Base-by-base conservation (phyloP, 2,329 filamentous ascomycete species). In the Fusarium guadeloupense region DNA sequence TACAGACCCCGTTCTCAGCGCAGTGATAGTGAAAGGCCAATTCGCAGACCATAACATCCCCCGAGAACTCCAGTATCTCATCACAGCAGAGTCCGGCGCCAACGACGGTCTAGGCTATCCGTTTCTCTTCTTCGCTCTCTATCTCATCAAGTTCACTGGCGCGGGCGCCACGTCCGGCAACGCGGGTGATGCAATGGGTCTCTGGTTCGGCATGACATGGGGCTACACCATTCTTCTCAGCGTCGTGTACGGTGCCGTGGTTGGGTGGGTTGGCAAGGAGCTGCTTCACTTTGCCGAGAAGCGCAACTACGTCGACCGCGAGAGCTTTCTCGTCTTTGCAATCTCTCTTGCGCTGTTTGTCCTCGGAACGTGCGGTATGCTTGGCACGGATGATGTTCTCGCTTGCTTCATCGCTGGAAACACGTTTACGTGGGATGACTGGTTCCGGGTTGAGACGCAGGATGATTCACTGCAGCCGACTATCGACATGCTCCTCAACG, bases 401-500 rank as follows among this genome's bases (percentile, higher is more conserved):
- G 93, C 93, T 2, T 96, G 92, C 77, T 97, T 97, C 72, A 89
- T 97, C 67, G 93, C 93, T 3, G 93, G 93, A 2, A 97, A 96
- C 70, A 86, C 85, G 1, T 96, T 97, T 66, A 96, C 92, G 0
- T 94, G 92, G 87, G 93, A 96, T 72, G 92, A 96, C 75, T 96
- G 92, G 92, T 97, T 97, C 76, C 89, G 93, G 1, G 80, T 94
- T 1, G 91, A 96, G 74, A 97, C 93, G 0, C 80, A 89, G 67
- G 93, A 97, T 66, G 94, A 97, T 70, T 93, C 91, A 3, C 83
- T 97, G n/a, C 93, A 97, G 72, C 93, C 93, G 0, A 97, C 93
- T 0, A 90, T 97, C 39, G 93, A 97, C 73, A 96, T 97, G 92
- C 82, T 97, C 3, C 87, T 97, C 53, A 97, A 97, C 71, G 86